Base-by-base conservation (phyloP, 805 yeast genomes). In the Hanseniaspora guilliermondii region DNA sequence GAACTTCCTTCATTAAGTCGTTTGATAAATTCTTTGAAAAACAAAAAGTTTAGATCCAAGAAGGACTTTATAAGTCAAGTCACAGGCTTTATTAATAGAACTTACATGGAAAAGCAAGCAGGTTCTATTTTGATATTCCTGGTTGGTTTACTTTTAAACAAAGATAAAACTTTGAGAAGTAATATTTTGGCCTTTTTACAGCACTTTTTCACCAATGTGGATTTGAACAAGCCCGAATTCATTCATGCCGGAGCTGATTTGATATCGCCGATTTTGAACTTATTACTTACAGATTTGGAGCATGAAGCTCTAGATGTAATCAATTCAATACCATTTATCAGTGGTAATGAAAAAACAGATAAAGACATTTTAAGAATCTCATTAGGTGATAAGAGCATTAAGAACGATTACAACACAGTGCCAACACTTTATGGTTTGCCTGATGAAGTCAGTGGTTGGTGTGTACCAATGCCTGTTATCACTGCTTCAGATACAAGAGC, bases 351-450 rank as follows among this genome's bases (percentile, higher is more conserved):
- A 11, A 85, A 86, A 57, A 75, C 87, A 69, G 98, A 93, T 65
- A 85, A 87, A 62, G 96, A 89, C 63, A 89, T 91, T 19, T 73
- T 93, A 60, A 76, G 97, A 65, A 86, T 93, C 82, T 84, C 95
- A 60, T 76, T 91, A 63, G 97, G 97, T 11, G 87, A 85, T 59
- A 72, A 82, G 14, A 78, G 86, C 8, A 73, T 85, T 60, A 79
- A 84, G 60, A 85, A 83, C 58, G 94, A 86, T 59, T 85, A 83
- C 63, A 96, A 85, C 59, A 82, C 79, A 60, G 83, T 93, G 2
- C 88, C 93, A 0, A 87, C 97, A 0, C 71, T 93, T 54, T 94
- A 88, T 70, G 98, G 98, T 16, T 82, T 91, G 24, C 97, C 98
- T 0, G 72, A 68, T 30, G 91, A 85, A 58, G 95, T 86, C 12